Base-by-base conservation (phyloP, 1,284 basidiomycete genomes). In the Sphaerobolus stellatus region DNA sequence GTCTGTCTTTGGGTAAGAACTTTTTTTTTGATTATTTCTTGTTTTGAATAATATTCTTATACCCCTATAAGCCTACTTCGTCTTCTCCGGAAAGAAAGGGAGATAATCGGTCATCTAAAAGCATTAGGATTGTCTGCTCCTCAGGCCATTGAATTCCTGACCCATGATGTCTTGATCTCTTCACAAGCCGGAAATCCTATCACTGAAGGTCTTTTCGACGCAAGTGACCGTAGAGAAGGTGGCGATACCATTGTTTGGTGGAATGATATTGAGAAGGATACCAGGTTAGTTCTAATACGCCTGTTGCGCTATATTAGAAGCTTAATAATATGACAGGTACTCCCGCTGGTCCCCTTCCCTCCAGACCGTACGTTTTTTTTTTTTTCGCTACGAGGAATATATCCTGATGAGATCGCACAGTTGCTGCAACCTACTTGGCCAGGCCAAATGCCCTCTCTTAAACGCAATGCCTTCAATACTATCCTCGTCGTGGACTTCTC, bases 241-340 rank as follows among this genome's bases (percentile, higher is more conserved):
- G 90, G 88, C 0, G 79, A 75, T 14, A 78, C 88, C 2, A 81
- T 97, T 48, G 67, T 85, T 0, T 98, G 90, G 83, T 87, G 89
- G 82, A 98, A 98, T 69, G 88, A 98, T 69, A 70, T 98, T 24
- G 88, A 92, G 71, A 89, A 84, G 58, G 95, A 98, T 66, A 75
- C 71, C n/a, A 75, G 81, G 77, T 89, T 69, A 53, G 72, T 69
- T 50, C 40, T 56, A 29, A 28, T 48, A 6, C n/a, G 2, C 20
- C 24, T 29, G 13, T 36, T 36, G 5, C 34, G 13, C 40, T 30
- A 48, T 13, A 36, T 27, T 20, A 28, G 28, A 34, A 24, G 20
- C 24, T n/a, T 33, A 36, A 27, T 28, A 33, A 43, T 43, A 50
- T 24, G 31, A 6, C 44, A 82, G 81, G 43, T 87, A 89, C 59